Evolutionary conservation across 1,284 basidiomycete species (phyloP).

Genomic region (Tilletia caries): DNA sequence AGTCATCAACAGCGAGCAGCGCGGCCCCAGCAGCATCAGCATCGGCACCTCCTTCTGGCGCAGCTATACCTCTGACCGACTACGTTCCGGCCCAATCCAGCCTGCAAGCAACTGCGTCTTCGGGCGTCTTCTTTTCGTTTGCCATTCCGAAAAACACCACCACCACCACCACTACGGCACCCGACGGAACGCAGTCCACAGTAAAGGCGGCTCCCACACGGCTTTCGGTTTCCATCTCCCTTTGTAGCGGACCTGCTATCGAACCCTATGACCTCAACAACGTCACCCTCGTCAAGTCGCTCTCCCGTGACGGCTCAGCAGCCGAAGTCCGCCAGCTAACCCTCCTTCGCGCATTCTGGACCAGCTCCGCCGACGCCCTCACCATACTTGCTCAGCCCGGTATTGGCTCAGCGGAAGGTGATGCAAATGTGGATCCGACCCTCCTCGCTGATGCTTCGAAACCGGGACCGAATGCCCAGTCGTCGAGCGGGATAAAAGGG

Average conservation of each 20-base stretch:
- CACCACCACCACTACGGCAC: background rate
- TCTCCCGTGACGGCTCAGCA: constrained; percentile 23
- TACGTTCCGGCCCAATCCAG: constrained; percentile 31
- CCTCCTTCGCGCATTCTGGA: constrained; percentile 38
- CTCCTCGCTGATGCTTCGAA: background rate
- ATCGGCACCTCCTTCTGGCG: background rate
- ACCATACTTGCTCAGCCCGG: constrained; percentile 24
- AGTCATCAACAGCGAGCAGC: background rate
- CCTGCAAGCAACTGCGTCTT: constrained; percentile 22
- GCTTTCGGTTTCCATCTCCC: constrained; percentile 38
- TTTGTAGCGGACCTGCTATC: constrained; percentile 44
- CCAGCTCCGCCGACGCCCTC: constrained; percentile 22
- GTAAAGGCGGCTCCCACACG: background rate
- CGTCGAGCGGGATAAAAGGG: background rate
- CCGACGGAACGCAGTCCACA: constrained; percentile 16
- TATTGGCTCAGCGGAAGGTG: constrained; percentile 2
- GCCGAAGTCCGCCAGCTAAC: constrained; percentile 33
- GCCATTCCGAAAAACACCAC: constrained; percentile 24
- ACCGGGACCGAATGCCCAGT: constrained; percentile 23
- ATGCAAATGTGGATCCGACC: background rate
- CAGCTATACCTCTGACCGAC: constrained; percentile 27
- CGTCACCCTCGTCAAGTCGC: constrained; percentile 26
- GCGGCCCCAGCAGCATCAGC: background rate
- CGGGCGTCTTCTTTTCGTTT: constrained; percentile 37
- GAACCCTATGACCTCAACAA: constrained; percentile 45